Evolutionary conservation across 2,329 filamentous ascomycete species (phyloP).

Genomic region (Tolypocladium amazonense): DNA sequence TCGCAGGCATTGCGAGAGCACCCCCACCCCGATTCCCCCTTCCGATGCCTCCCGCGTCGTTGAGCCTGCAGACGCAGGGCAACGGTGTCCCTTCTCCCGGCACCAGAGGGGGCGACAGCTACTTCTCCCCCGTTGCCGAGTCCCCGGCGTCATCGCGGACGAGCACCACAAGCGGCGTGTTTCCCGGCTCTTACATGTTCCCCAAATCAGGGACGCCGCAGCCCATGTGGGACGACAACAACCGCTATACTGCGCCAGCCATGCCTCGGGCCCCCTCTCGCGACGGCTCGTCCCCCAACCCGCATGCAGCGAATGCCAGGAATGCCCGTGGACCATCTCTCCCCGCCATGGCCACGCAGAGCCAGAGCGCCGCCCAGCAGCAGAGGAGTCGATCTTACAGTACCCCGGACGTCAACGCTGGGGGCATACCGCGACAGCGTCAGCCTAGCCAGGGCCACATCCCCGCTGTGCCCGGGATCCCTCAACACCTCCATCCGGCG

Average conservation of each 20-base stretch:
- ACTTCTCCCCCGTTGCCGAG: constrained; percentile 82
- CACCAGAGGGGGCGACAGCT: constrained; percentile 62
- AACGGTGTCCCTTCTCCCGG: constrained; percentile 45
- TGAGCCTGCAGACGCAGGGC: constrained; percentile 58
- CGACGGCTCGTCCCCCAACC: constrained; percentile 58
- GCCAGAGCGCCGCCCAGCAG: constrained; percentile 49
- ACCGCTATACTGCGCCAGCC: constrained; percentile 81
- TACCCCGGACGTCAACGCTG: constrained; percentile 82
- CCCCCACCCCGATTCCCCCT: constrained; percentile 65
- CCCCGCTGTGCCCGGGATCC: constrained; percentile 67
- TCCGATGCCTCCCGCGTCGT: constrained; percentile 41
- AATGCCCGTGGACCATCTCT: constrained; percentile 69
- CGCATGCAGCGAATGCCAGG: constrained; percentile 52
- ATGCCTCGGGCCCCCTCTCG: constrained; percentile 72
- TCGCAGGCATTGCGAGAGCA: constrained; percentile 45
- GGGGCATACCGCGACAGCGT: constrained; percentile 45
- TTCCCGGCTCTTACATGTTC: constrained; percentile 51
- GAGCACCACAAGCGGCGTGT: constrained; percentile 66
- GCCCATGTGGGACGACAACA: constrained; percentile 61
- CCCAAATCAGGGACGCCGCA: constrained; percentile 59
- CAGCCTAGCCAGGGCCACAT: constrained; percentile 46
- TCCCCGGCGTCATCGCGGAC: constrained; percentile 68
- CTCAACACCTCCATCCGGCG: constrained; percentile 53
- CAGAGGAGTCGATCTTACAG: constrained; percentile 82
- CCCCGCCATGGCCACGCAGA: constrained; percentile 54